A percentile compares a stretch with the other conserved stretches of the same genome.
These are phyloP conservation scores for Argentina anserina DNA, from an alignment of 306 rosid genomes.

Conservation along the genomic window DNA sequence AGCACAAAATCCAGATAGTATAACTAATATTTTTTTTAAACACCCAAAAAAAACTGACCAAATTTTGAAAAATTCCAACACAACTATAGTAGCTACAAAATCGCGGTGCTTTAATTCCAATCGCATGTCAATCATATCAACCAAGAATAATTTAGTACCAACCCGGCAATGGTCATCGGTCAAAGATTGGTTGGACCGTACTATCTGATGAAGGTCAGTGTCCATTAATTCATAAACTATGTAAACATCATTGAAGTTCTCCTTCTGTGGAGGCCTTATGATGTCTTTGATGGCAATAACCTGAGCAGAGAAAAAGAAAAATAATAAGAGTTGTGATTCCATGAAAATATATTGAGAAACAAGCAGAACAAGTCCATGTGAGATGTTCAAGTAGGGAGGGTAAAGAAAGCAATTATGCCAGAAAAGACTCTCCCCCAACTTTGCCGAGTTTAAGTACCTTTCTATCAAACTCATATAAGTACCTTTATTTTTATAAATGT, in stretches of 20 bases:
- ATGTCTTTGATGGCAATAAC: constrained; percentile 78
- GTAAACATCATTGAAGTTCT: constrained; percentile 91
- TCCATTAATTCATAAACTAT: constrained; percentile 86
- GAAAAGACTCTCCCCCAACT: too few relatives aligned
- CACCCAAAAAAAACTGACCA: neutral
- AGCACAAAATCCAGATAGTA: neutral
- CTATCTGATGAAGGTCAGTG: constrained; percentile 90
- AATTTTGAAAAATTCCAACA: neutral
- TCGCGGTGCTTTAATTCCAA: neutral
- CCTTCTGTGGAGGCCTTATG: constrained; percentile 80
- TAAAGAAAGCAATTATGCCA: too few relatives aligned
- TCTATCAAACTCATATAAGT: too few relatives aligned
- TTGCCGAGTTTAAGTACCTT: too few relatives aligned
- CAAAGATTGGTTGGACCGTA: constrained; percentile 77
- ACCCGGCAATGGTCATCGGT: constrained; percentile 98
- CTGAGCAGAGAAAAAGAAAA: constrained; percentile 37
- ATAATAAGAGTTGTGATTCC: constrained; percentile 22
- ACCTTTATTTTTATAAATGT: too few relatives aligned
- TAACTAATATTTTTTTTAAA: neutral
- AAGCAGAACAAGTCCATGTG: too few relatives aligned
- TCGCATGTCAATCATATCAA: constrained; percentile 4
- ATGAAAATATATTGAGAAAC: too few relatives aligned
- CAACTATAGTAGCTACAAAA: neutral
- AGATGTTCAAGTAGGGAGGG: too few relatives aligned
- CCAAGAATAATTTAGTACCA: constrained; percentile 27